phyloP scores from a whole-genome alignment of 805 yeast genomes.

The Teunomyces lycoperdinae region DNA sequence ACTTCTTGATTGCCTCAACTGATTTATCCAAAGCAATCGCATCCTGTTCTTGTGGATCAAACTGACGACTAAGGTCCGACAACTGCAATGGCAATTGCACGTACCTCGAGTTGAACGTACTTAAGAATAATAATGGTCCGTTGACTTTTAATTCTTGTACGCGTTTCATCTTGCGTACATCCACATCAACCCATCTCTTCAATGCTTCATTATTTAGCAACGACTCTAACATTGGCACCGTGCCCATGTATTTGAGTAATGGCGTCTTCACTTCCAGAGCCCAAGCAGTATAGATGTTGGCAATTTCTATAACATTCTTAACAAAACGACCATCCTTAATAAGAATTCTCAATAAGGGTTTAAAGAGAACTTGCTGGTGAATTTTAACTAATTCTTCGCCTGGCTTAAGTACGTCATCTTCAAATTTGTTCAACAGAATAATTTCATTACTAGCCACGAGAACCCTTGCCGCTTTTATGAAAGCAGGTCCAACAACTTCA shows the following conservation, averaged over 20 bases:
- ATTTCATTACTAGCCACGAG: constrained; percentile 19
- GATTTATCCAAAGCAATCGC: constrained; percentile 50
- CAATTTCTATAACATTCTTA: constrained; percentile 46
- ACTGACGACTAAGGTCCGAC: constrained; percentile 50
- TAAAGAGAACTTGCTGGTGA: constrained; percentile 53
- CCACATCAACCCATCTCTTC: constrained; percentile 56
- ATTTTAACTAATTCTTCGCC: constrained; percentile 54
- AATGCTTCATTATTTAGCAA: constrained; percentile 50
- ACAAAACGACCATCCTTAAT: constrained; percentile 65
- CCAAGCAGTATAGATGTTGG: constrained; percentile 66
- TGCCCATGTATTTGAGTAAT: constrained; percentile 57
- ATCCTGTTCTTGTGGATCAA: constrained; percentile 47
- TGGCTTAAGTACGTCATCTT: constrained; percentile 54
- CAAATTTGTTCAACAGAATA: constrained; percentile 45
- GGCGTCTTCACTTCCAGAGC: constrained; percentile 51
- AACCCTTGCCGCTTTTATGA: constrained; percentile 27
- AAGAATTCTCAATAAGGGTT: constrained; percentile 57
- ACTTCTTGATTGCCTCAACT: constrained; percentile 48
- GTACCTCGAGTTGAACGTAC: constrained; percentile 44
- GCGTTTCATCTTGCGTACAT: constrained; percentile 48
- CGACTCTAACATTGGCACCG: constrained; percentile 59
- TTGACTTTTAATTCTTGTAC: constrained; percentile 44
- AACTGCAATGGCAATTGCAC: constrained; percentile 61
- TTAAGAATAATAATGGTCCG: constrained; percentile 36
- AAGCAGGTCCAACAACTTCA: constrained; percentile 42